Base-by-base conservation (phyloP, 495 filamentous ascomycete genomes). In the Xylaria curta region DNA sequence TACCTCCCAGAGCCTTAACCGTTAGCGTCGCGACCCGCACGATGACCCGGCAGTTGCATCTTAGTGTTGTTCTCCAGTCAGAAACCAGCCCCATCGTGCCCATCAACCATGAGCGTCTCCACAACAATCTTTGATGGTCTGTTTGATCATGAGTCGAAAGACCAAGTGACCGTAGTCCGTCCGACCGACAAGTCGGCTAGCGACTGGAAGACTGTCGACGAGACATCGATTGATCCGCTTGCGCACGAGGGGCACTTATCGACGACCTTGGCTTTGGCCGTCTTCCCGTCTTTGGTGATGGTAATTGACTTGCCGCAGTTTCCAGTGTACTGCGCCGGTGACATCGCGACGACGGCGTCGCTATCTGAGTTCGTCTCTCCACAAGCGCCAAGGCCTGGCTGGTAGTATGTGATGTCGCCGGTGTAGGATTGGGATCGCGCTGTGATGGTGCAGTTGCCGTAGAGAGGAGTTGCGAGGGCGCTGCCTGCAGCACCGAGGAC, bases 161-260 rank as follows among this genome's bases (percentile, higher is more conserved):
- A 59, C 85, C 85, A 86, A n/a, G 74, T 68, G 26, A 85, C 81
- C 46, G 69, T 54, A 12, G 71, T 70, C 53, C 85, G 78, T 46
- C 85, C 85, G 66, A 71, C 78, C 51, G 68, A 74, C 24, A 83
- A 72, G 38, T 69, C 54, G 21, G 74, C 81, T 40, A 89, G 79
- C 44, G 81, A 76, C 40, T 68, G 4, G 76, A 88, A 89, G 46
- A 82, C 82, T 65, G 80, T 75, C 66, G 84, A 77, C 65, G 83
- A 83, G 42, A 85, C 83, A 72, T 89, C 86, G 66, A 89, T 84
- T 36, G 78, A 70, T 38, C 76, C 76, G 19, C 47, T 72, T 0
- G 74, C 76, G 78, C 92, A 94, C 72, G 87, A 88, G 79, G 88
- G 87, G 87, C 92, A 95, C 85, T 93, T 92, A 86, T 95, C 92